Conservation (phyloP, 768 basidiomycete species). For the Roridomyces roridus region DNA sequence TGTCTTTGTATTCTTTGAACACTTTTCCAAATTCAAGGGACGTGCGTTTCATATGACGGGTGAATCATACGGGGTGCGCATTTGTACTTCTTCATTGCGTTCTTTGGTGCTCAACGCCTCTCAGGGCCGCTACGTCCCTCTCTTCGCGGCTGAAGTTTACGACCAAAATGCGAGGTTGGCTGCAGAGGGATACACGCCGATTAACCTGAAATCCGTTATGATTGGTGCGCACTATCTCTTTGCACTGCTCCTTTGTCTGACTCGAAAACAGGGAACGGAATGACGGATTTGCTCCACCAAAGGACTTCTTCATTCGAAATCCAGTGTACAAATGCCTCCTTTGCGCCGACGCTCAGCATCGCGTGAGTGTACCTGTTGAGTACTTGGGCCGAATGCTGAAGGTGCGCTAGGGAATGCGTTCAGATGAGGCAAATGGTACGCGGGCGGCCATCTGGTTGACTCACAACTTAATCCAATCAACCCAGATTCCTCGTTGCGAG, state of each 20-base stretch:
- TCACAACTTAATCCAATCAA: not conserved
- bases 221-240: too few relatives aligned
- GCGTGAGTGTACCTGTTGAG: too few relatives aligned
- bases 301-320: conserved; percentile 60
- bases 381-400: conserved; percentile 53
- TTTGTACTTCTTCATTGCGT: not conserved
- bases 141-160: conserved; percentile 78
- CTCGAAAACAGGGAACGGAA: conserved; percentile 63
- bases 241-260: too few relatives aligned
- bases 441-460: conserved; percentile 1
- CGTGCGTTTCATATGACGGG: conserved; percentile 76
- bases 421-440: conserved; percentile 64
- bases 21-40: conserved; percentile 74
- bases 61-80: conserved; percentile 74
- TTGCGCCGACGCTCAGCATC: too few relatives aligned
- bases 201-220: conserved; percentile 76
- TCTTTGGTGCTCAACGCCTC: conserved; percentile 16
- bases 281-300: too few relatives aligned
- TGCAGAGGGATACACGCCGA: conserved; percentile 59
- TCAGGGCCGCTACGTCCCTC: conserved; percentile 72
- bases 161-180: conserved; percentile 71
- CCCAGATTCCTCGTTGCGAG: conserved; percentile 65
- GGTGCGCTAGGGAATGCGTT: conserved; percentile 60
- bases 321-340: too few relatives aligned
- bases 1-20: conserved; percentile 80